Evolutionary conservation across 352 stramenopile genomes (phyloP), one percentile per base, ranked within the genome.

Genomic region (Phytophthora podocarpi): DNA sequence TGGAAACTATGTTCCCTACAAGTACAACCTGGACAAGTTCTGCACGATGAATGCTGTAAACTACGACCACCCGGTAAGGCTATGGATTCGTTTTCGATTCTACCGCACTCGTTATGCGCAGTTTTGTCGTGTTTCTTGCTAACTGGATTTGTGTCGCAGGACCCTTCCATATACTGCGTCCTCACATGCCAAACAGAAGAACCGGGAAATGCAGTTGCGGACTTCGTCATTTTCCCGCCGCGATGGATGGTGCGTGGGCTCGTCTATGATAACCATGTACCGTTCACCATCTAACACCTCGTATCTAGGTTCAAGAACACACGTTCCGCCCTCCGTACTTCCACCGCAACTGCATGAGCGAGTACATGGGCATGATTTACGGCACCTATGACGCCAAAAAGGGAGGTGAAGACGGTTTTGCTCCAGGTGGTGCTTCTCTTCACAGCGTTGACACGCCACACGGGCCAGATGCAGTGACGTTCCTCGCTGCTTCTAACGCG

Each of bases 341-440:
- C 70, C 97, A 99, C 72, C 88, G 96, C 45, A 99, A 99, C 80
- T 95, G 82, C 58, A 99, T 99, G 96, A 95, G 84, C 18, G 96
- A 99, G 80, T 99, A 97, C 71, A 99, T 99, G 97, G 97, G 97
- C 41, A 97, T 99, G 80, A 93, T 99, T 59, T 94, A 94, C 60
- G 97, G 96, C 39, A 83, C 82, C 42, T 99, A 99, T 67, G 97
- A 99, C 59, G 97, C 95, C 43, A 99, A 99, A 65, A 89, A 88
- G 49, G 78, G 82, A 40, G 82, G 82, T 20, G 78, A 91, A 45
- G 78, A 95, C 41, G 93, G 93, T 23, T 98, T 98, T 56, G 70
- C 90, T 20, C 91, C 96, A 0, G 97, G 97, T 26, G 96, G 96
- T 31, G 85, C 90, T 46, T 97, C 87, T 39, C 80, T 99, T 30